Conservation (phyloP, 2,329 filamentous ascomycete genomes). For the Ceratocystis papillata region DNA sequence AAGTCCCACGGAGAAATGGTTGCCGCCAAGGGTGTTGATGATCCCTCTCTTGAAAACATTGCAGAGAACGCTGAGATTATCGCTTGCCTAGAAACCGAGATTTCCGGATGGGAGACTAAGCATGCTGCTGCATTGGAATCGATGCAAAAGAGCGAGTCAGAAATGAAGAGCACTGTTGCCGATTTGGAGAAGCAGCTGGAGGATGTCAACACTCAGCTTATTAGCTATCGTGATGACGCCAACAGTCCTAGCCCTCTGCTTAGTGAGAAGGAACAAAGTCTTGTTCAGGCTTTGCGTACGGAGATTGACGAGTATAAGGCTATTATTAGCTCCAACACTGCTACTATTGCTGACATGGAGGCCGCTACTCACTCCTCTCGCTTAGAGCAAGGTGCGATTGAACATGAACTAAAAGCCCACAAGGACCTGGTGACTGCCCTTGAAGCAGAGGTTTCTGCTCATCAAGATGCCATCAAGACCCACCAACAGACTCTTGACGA, state of each 20-base stretch:
- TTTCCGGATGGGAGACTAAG: conserved; percentile 63
- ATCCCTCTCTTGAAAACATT: conserved; percentile 18
- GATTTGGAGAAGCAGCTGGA: conserved; percentile 56
- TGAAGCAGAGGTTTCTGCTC: conserved; percentile 48
- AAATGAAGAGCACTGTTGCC: conserved; percentile 59
- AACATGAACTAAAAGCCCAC: conserved; percentile 49
- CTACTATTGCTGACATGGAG: conserved; percentile 64
- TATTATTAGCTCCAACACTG: conserved; percentile 56
- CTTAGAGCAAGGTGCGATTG: conserved; percentile 30
- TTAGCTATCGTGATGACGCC: conserved; percentile 36
- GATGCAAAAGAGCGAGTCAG: conserved; percentile 60
- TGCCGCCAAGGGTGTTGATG: background rate
- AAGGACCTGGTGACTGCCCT: conserved; percentile 42
- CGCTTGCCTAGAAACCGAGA: conserved; percentile 56
- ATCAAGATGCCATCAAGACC: conserved; percentile 47
- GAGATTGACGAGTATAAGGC: conserved; percentile 75
- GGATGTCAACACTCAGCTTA: conserved; percentile 43
- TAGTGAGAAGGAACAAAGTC: conserved; percentile 45
- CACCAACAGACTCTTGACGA: conserved; percentile 43
- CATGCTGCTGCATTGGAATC: conserved; percentile 60
- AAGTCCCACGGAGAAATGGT: conserved; percentile 13
- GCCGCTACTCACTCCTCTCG: conserved; percentile 55
- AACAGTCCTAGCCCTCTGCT: conserved; percentile 33
- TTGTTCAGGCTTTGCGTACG: conserved; percentile 52
- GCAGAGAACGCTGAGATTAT: conserved; percentile 33